phyloP scores from a whole-genome alignment of 2,329 filamentous ascomycete genomes.

The Aureobasidium namibiae region DNA sequence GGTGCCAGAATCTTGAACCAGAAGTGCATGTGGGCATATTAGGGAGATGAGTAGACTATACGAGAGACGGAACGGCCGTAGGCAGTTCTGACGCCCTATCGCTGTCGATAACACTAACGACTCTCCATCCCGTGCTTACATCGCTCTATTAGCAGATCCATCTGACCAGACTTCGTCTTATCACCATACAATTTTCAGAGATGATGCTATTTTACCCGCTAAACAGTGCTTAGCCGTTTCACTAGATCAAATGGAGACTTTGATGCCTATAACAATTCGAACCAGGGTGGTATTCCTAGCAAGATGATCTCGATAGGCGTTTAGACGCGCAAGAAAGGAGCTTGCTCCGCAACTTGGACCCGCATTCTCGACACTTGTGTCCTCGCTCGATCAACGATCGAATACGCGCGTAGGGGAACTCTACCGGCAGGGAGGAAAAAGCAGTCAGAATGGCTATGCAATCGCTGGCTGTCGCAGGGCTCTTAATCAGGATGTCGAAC shows the following conservation, averaged over 20 bases:
- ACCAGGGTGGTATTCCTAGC: neutral
- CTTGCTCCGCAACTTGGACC: neutral
- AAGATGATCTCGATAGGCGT: neutral
- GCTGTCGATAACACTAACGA: too few species aligned
- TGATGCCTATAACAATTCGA: neutral
- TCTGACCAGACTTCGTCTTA: too few species aligned
- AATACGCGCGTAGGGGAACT: neutral
- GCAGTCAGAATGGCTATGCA: neutral
- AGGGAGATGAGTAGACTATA: neutral
- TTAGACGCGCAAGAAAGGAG: neutral
- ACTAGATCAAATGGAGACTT: too few species aligned
- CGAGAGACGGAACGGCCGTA: too few species aligned
- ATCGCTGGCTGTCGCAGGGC: neutral
- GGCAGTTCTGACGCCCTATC: too few species aligned
- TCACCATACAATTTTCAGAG: too few species aligned
- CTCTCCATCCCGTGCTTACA: too few species aligned
- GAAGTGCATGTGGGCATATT: conserved; percentile 62
- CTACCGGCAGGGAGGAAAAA: neutral
- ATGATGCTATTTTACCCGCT: too few species aligned
- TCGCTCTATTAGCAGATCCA: too few species aligned
- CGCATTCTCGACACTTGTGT: neutral
- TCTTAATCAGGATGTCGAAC: too few species aligned
- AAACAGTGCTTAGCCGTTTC: too few species aligned
- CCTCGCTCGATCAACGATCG: neutral
- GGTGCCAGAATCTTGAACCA: conserved; percentile 76